phyloP scores from a whole-genome alignment of 345 rosid species.

The Salix caprea region DNA sequence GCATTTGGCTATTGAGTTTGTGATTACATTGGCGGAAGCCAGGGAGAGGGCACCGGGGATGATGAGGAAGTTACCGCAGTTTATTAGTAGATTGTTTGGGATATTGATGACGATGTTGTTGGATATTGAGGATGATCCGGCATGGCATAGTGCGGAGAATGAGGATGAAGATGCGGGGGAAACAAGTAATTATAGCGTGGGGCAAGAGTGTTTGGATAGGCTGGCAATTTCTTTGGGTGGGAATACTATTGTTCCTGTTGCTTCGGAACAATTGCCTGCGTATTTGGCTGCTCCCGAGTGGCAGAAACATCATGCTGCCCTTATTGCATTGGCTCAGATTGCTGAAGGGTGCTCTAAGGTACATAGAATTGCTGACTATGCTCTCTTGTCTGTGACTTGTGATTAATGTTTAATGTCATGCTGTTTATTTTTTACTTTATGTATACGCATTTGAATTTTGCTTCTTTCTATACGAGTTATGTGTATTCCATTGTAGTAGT shows the following conservation, averaged over 20 bases:
- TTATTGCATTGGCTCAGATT: conserved; percentile 95
- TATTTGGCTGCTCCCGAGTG: conserved; percentile 91
- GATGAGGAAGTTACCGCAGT: conserved; percentile 98
- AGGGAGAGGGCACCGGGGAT: conserved; percentile 99
- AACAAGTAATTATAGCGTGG: conserved; percentile 84
- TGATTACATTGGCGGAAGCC: conserved; percentile 89
- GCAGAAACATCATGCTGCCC: conserved; percentile 98
- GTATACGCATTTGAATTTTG: not conserved
- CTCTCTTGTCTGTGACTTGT: not conserved
- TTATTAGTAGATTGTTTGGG: conserved; percentile 74
- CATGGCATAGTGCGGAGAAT: conserved; percentile 84
- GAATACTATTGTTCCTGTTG: conserved; percentile 93
- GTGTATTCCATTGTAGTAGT: not conserved
- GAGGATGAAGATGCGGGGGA: conserved; percentile 98
- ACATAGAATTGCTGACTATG: not conserved
- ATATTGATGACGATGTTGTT: conserved; percentile 86
- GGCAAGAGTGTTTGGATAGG: conserved; percentile 97
- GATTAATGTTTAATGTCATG: not conserved
- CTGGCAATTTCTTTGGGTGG: conserved; percentile 94
- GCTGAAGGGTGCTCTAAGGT: conserved; percentile 99
- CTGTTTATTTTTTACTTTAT: not conserved
- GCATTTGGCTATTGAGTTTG: conserved; percentile 90
- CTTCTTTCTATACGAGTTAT: not conserved
- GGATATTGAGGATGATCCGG: conserved; percentile 91
- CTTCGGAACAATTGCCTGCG: conserved; percentile 85